These are phyloP conservation scores for Albugo candida DNA, from an alignment of 352 stramenopile genomes.

Conservation along the genomic window DNA sequence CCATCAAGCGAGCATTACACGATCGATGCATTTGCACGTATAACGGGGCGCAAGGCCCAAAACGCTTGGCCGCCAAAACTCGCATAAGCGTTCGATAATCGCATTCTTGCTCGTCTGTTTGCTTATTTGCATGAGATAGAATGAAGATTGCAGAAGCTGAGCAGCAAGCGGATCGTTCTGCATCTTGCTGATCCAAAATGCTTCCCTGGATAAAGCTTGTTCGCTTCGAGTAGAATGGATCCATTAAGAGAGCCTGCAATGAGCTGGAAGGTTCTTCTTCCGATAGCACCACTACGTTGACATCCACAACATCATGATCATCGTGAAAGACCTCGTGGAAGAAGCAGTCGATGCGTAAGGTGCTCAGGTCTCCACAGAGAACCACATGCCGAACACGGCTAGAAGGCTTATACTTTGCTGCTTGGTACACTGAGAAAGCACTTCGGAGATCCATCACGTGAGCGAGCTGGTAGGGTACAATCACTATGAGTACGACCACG, in stretches of 20 bases:
- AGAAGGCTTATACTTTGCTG: conserved; percentile 50
- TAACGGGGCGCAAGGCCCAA: conserved; percentile 26
- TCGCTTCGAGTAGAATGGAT: conserved; percentile 72
- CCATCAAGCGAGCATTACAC: conserved; percentile 49
- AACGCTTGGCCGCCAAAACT: conserved; percentile 46
- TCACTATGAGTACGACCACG: conserved; percentile 66
- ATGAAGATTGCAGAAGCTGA: conserved; percentile 63
- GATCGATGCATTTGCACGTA: conserved; percentile 67
- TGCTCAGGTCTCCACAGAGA: conserved; percentile 63
- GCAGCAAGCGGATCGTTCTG: conserved; percentile 39
- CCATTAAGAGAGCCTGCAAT: conserved; percentile 54
- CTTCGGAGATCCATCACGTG: conserved; percentile 63
- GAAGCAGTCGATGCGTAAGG: conserved; percentile 65
- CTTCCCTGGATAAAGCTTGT: conserved; percentile 66
- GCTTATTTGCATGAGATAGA: conserved; percentile 29
- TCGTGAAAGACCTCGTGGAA: conserved; percentile 79
- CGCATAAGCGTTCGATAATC: conserved; percentile 70
- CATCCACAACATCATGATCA: conserved; percentile 62
- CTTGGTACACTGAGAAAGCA: conserved; percentile 50
- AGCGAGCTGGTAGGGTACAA: conserved; percentile 72
- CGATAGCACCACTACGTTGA: conserved; percentile 56
- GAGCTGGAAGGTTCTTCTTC: conserved; percentile 56
- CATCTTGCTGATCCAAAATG: conserved; percentile 59
- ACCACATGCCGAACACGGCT: conserved; percentile 45
- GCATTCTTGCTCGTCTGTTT: conserved; percentile 45